Evolutionary conservation across 495 filamentous ascomycete species (phyloP).

Genomic region (Xylaria grammica): DNA sequence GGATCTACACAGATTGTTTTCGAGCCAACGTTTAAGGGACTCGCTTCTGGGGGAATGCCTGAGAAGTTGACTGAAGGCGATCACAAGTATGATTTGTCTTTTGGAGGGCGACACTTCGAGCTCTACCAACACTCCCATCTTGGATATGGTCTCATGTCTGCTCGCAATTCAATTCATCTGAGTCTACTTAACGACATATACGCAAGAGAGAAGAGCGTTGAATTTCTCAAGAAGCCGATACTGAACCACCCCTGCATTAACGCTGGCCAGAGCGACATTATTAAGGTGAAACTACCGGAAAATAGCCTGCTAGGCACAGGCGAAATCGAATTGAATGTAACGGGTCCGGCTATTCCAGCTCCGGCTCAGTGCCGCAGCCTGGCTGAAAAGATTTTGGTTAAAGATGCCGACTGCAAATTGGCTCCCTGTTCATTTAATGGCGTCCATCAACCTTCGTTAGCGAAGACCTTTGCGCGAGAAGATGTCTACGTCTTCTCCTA

Average conservation of each 20-base stretch:
- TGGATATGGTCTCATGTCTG: constrained; percentile 95
- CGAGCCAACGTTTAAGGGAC: constrained; percentile 85
- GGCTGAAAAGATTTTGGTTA: constrained; percentile 88
- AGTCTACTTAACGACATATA: constrained; percentile 66
- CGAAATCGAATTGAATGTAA: constrained; percentile 76
- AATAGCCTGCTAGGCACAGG: constrained; percentile 64
- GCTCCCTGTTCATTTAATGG: constrained; percentile 97
- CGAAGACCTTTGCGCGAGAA: constrained; percentile 88
- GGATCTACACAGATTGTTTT: constrained; percentile 98
- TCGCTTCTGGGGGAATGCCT: constrained; percentile 79
- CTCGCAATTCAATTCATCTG: constrained; percentile 82
- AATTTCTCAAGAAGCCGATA: constrained; percentile 69
- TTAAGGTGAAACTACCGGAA: constrained; percentile 69
- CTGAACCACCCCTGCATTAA: constrained; percentile 84
- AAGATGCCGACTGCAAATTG: constrained; percentile 80
- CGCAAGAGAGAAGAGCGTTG: constrained; percentile 51
- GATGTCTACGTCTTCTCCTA: constrained; percentile 97
- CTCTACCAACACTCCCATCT: constrained; percentile 99
- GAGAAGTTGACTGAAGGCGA: constrained; percentile 85
- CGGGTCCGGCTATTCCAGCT: constrained; percentile 74
- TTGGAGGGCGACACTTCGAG: constrained; percentile 86
- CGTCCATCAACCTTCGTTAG: constrained; percentile 89
- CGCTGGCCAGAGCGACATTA: constrained; percentile 71
- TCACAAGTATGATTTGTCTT: constrained; percentile 92
- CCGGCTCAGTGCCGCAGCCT: constrained; percentile 87